These are phyloP conservation scores for Psilocybe mexicana DNA, from an alignment of 1,284 basidiomycete species.

Conservation along the genomic window DNA sequence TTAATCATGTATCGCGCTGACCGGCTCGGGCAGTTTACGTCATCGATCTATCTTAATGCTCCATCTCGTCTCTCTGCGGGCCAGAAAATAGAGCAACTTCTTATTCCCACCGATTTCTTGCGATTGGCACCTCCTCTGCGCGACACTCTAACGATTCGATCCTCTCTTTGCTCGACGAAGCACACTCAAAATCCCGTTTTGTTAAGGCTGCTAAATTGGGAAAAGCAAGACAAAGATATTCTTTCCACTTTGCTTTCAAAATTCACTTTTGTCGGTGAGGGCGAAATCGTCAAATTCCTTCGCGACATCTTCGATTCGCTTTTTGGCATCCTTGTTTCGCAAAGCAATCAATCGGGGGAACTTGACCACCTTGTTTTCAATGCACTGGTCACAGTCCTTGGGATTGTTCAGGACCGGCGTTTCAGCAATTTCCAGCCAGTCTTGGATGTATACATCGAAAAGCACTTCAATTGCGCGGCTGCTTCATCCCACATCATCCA, in stretches of 20 bases:
- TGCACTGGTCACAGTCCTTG: slow-evolving; percentile 86
- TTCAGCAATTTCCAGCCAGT: slow-evolving; percentile 96
- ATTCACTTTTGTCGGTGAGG: slow-evolving; percentile 91
- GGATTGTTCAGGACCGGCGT: slow-evolving; percentile 91
- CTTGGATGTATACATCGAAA: slow-evolving; percentile 90
- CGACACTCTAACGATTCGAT: slow-evolving; percentile 83
- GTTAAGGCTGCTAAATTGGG: slow-evolving; percentile 85
- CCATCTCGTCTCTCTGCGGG: slow-evolving; percentile 59
- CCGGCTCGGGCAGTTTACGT: slow-evolving; percentile 57
- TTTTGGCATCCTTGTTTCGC: slow-evolving; percentile 85
- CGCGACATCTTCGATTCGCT: slow-evolving; percentile 92
- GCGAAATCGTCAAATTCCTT: slow-evolving; percentile 94
- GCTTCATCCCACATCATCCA: slow-evolving; percentile 83
- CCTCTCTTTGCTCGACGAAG: slow-evolving; percentile 90
- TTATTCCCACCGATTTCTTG: slow-evolving; percentile 63
- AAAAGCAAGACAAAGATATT: slow-evolving; percentile 67
- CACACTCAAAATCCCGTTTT: slow-evolving; percentile 92
- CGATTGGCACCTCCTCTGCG: slow-evolving; percentile 68
- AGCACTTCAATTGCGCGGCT: slow-evolving; percentile 80
- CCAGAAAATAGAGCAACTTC: slow-evolving; percentile 59
- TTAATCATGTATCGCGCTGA: slow-evolving; percentile 84
- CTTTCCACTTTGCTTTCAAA: slow-evolving; percentile 78
- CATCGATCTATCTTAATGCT: slow-evolving; percentile 71
- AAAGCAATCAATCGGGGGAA: slow-evolving; percentile 73
- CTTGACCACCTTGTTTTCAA: slow-evolving; percentile 90